These are phyloP conservation scores for Wickerhamomyces kurtzmanii DNA, from an alignment of 805 yeast genomes.

Conservation along the genomic window DNA sequence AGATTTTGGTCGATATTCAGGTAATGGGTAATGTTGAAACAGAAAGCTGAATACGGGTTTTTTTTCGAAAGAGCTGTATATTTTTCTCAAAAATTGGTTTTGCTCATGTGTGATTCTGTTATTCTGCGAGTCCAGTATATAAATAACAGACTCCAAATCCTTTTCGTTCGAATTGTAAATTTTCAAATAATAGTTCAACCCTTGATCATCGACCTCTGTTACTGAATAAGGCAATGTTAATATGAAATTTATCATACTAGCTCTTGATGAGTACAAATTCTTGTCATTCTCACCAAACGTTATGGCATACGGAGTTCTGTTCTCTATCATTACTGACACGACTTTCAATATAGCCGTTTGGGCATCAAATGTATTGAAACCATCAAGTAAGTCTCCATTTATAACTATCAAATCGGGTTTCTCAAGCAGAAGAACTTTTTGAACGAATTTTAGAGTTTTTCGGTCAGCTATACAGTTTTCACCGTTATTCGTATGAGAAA, in stretches of 20 bases:
- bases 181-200: slow-evolving; percentile 35
- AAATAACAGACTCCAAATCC: slow-evolving; percentile 26
- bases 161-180: slow-evolving; percentile 21
- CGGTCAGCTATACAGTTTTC: slow-evolving; percentile 43
- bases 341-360: slow-evolving; percentile 54
- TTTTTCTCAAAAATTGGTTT: slow-evolving; percentile 22
- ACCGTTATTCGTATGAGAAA: slow-evolving; percentile 19
- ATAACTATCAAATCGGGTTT: slow-evolving; percentile 53
- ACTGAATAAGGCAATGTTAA: slow-evolving; percentile 41
- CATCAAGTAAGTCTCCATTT: slow-evolving; percentile 60
- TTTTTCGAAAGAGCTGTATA: slow-evolving; percentile 12
- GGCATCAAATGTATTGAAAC: slow-evolving; percentile 46
- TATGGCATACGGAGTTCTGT: slow-evolving; percentile 50
- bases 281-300: slow-evolving; percentile 55
- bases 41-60: slow-evolving; percentile 36
- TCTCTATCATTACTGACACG: slow-evolving; percentile 39
- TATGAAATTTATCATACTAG: slow-evolving; percentile 33
- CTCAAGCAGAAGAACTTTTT: slow-evolving; percentile 42
- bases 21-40: slow-evolving; percentile 59
- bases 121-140: slow-evolving; percentile 46
- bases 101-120: slow-evolving; percentile 41
- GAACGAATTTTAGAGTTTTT: slow-evolving; percentile 38
- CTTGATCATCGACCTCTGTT: slow-evolving; percentile 35
- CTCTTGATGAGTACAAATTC: slow-evolving; percentile 35
- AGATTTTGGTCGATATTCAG: slow-evolving; percentile 38